Base-by-base conservation (phyloP, 495 filamentous ascomycete genomes). In the Amorphotheca resinae region DNA sequence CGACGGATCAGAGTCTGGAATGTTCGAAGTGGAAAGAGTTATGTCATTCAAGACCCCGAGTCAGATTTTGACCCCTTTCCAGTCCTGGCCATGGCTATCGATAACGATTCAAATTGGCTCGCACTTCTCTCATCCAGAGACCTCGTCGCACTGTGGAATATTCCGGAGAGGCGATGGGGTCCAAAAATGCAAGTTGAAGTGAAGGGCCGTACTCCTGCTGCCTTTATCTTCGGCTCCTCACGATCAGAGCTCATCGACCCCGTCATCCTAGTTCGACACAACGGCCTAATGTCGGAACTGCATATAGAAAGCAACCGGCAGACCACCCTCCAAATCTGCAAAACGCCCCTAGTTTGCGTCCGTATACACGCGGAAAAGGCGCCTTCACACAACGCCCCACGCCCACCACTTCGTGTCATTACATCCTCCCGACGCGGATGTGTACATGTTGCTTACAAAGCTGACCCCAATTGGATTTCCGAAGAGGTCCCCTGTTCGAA, bases 1-100 rank as follows among this genome's bases (percentile, higher is more conserved):
- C 64, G 79, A 40, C 58, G 63, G 9, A 72, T 82, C 17, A 66
- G 71, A 22, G 57, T 84, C 0, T 78, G 76, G 71, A 61, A 77
- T 53, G 50, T 77, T 11, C 72, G 66, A 30, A 43, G 53, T 18
- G 57, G 64, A n/a, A 55, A 49, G 3, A 62, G 50, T 26, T 59
- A 62, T 37, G 49, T 71, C 0, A 38, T 67, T 18, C 58, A 57
- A 18, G 63, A 69, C 41, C 47, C 58, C 6, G 45, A 36, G n/a
- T 23, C 49, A 31, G 33, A 41, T 9, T 44, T 49, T 34, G 59
- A 64, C 20, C 64, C 57, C 2, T 79, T 67, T 62, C 81, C 81
- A 9, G 63, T 84, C 21, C 47, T 76, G 21, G 69, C 68, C 1
- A 64, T 76, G 44, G 68, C 73, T 2, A 62, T 82, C 14, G 76